A percentile compares a stretch with the other conserved stretches of the same genome.
Evolutionary conservation across 1,139 yeast genomes (phyloP).

Genomic region (Chernovozyma sophiae-reginae): DNA sequence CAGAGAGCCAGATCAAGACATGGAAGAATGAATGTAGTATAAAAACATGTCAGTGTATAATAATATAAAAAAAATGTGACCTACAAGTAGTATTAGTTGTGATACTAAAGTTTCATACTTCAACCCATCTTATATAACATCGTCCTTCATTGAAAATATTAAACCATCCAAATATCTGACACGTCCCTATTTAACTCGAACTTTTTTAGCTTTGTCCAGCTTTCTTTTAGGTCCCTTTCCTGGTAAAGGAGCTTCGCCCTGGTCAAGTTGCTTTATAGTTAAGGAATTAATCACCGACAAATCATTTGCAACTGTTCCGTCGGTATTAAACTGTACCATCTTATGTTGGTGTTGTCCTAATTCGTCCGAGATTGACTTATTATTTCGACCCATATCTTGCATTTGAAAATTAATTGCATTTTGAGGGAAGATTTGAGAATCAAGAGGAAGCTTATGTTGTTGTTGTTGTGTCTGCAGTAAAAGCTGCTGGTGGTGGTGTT

Average conservation of each 20-base stretch:
- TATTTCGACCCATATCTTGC: neutral
- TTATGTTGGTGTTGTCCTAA: neutral
- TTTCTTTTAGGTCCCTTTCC: neutral
- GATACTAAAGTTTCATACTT: too few species aligned
- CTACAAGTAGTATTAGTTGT: too few species aligned
- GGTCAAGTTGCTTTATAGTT: neutral
- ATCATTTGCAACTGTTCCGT: neutral
- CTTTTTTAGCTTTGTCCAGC: neutral
- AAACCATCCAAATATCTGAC: too few species aligned
- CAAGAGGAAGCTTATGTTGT: neutral
- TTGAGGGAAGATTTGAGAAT: conserved; percentile 3
- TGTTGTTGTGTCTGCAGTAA: neutral
- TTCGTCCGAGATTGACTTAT: neutral
- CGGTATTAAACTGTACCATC: neutral
- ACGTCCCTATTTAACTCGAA: neutral
- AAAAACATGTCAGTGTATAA: too few species aligned
- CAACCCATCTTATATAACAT: too few species aligned
- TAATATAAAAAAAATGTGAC: too few species aligned
- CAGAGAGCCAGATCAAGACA: conserved; percentile 15
- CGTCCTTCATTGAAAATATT: too few species aligned
- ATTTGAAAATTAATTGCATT: neutral
- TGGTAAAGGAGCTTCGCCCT: neutral
- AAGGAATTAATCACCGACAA: conserved; percentile 1
- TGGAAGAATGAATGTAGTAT: neutral
- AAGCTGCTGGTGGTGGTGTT: too few species aligned